These are phyloP conservation scores for Diaporthe caulivora DNA, from an alignment of 2,329 filamentous ascomycete genomes.

Conservation along the genomic window DNA sequence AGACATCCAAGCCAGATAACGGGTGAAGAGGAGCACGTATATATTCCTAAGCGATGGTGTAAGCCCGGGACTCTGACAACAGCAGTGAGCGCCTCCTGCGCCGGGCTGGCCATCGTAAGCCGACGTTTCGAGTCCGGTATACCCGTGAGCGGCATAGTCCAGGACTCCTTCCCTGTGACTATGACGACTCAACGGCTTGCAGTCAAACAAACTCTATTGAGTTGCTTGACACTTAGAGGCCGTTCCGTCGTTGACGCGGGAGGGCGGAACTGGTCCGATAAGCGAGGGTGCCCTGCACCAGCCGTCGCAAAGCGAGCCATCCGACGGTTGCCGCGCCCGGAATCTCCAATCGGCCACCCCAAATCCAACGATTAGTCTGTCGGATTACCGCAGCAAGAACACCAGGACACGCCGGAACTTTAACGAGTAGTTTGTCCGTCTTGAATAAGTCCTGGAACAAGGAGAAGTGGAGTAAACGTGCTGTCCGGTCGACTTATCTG, in stretches of 20 bases:
- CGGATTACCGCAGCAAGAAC: conserved; percentile 7
- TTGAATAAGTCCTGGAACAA: conserved; percentile 19
- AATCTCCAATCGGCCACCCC: neutral
- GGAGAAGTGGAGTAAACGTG: neutral
- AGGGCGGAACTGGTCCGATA: conserved; percentile 36
- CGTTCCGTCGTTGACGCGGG: conserved; percentile 24
- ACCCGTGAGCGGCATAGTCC: conserved; percentile 6
- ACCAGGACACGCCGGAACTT: conserved; percentile 10
- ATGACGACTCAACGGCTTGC: conserved; percentile 25
- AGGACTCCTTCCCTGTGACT: conserved; percentile 3
- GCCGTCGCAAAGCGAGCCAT: conserved; percentile 33
- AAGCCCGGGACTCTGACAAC: neutral
- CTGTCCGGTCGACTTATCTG: conserved; percentile 15
- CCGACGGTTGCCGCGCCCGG: conserved; percentile 38
- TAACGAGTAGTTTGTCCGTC: neutral
- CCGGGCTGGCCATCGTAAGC: conserved; percentile 31
- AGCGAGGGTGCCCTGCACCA: conserved; percentile 31
- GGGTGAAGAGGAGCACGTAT: conserved; percentile 29
- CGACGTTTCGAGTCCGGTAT: conserved; percentile 30
- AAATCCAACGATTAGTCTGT: neutral
- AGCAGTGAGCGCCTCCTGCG: neutral
- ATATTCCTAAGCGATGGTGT: conserved; percentile 25
- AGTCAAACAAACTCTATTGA: conserved; percentile 28
- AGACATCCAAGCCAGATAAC: neutral
- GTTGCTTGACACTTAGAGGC: conserved; percentile 34